Evolutionary conservation across 2,329 filamentous ascomycete genomes (phyloP).

Genomic region (Fusarium pseudonygamai): DNA sequence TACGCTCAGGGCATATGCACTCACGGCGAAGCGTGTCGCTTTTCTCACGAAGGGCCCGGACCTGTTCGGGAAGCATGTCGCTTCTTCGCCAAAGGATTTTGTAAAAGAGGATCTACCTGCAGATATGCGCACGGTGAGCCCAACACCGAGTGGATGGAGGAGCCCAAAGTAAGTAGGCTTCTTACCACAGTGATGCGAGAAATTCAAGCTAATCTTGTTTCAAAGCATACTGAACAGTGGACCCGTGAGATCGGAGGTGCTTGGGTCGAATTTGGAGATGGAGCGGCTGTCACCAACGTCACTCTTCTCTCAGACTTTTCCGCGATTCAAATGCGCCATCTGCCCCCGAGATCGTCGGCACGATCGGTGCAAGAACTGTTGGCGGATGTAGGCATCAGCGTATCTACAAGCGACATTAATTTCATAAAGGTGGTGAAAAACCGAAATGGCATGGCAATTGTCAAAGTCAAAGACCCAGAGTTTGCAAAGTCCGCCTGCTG

Average conservation of each 20-base stretch:
- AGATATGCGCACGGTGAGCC: neutral
- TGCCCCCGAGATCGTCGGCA: constrained; percentile 36
- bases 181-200: neutral
- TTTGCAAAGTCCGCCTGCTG: constrained; percentile 16
- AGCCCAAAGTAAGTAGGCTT: neutral
- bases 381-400: neutral
- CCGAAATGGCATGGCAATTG: neutral
- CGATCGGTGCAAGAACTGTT: constrained; percentile 36
- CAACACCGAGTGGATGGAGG: neutral
- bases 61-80: neutral
- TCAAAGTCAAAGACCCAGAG: constrained; percentile 7
- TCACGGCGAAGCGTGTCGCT: neutral
- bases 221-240: neutral
- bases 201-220: neutral
- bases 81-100: neutral
- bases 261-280: constrained; percentile 46
- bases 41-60: neutral
- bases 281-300: constrained; percentile 43
- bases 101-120: neutral
- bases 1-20: neutral
- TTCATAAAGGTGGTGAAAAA: neutral
- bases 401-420: neutral
- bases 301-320: constrained; percentile 50
- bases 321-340: constrained; percentile 45
- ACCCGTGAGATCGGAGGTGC: constrained; percentile 39